These are phyloP conservation scores for Colletotrichum orchidophilum DNA, from an alignment of 2,329 filamentous ascomycete species.

Conservation along the genomic window DNA sequence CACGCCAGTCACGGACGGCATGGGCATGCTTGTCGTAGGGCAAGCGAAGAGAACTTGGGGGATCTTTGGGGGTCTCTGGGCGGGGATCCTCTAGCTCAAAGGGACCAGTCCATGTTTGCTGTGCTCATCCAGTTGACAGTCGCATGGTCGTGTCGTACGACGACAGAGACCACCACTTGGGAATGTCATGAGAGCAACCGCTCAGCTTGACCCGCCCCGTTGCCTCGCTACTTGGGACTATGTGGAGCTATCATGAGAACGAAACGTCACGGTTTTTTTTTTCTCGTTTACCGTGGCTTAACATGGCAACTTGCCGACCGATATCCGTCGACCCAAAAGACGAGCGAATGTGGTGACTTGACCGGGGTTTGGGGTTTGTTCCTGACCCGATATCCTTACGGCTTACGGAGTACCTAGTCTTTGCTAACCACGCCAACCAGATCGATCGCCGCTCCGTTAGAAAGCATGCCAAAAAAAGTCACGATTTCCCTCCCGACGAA, in stretches of 20 bases:
- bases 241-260: constrained; percentile 8
- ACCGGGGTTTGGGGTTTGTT: too few species aligned
- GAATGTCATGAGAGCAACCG: constrained; percentile 8
- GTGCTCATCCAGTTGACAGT: not conserved
- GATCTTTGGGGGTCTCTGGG: not conserved
- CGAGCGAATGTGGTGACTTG: constrained; percentile 9
- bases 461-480: not conserved
- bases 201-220: not conserved
- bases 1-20: constrained; percentile 14
- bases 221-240: not conserved
- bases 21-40: constrained; percentile 26
- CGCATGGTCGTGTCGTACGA: constrained; percentile 13
- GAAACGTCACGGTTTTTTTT: not conserved
- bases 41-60: constrained; percentile 7
- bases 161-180: not conserved
- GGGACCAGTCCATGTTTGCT: not conserved
- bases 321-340: not conserved
- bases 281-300: not conserved
- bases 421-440: not conserved
- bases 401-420: too few species aligned
- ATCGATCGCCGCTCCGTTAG: not conserved
- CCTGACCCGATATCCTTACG: not conserved
- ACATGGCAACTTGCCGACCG: not conserved
- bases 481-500: not conserved
- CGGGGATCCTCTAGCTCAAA: not conserved